Evolutionary conservation across 352 stramenopile genomes (phyloP).

Genomic region (Phytopythium aichiense): DNA sequence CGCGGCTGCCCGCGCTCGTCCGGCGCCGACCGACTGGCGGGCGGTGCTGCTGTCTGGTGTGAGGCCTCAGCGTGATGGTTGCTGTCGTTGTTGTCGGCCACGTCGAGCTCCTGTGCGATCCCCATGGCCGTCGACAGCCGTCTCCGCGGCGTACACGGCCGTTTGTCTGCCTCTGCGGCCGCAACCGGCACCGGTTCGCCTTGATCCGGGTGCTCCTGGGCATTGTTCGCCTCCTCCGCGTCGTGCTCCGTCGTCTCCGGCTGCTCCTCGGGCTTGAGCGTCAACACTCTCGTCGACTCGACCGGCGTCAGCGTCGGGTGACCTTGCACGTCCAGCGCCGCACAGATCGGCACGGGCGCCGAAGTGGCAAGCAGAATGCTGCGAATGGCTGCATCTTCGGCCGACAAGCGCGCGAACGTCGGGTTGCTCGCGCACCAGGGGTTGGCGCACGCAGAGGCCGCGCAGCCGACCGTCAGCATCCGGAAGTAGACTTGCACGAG

Average conservation of each 20-base stretch:
- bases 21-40: not conserved
- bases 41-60: not conserved
- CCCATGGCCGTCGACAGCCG: slow-evolving; percentile 48
- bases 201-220: slow-evolving; percentile 2
- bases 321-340: slow-evolving; percentile 8
- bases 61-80: not conserved
- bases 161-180: not conserved
- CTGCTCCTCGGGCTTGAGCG: not conserved
- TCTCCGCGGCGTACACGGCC: slow-evolving; percentile 37
- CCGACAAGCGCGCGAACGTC: slow-evolving; percentile 12
- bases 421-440: slow-evolving; percentile 31
- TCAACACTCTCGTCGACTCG: not conserved
- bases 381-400: slow-evolving; percentile 40
- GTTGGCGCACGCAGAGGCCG: slow-evolving; percentile 27
- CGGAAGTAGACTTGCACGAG: slow-evolving; percentile 57
- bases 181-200: not conserved
- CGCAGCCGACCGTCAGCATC: slow-evolving; percentile 59
- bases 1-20: slow-evolving; percentile 2
- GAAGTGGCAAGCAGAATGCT: slow-evolving; percentile 46
- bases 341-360: slow-evolving; percentile 40
- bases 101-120: slow-evolving; percentile 43
- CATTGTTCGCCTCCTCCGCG: slow-evolving; percentile 11
- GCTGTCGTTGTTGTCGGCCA: slow-evolving; percentile 14
- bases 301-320: not conserved
- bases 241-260: slow-evolving; percentile 19